phyloP scores from a whole-genome alignment of 1,284 basidiomycete genomes.

The Ustilago cynodontis region DNA sequence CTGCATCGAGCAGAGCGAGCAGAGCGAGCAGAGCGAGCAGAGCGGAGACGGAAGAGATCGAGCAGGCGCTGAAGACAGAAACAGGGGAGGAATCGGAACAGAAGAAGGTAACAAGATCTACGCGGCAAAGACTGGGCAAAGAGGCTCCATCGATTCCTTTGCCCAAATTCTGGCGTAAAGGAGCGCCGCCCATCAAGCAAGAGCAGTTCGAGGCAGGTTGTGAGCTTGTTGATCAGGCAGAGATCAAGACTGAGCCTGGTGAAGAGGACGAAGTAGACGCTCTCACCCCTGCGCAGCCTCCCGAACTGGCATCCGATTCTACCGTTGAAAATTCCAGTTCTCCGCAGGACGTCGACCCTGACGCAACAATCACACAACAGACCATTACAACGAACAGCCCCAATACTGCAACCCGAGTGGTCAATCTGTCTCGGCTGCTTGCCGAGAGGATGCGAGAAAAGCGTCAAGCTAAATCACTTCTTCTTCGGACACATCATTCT shows the following conservation, averaged over 20 bases:
- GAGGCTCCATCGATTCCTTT: conserved; percentile 31
- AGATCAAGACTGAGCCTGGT: neutral
- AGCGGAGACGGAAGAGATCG: neutral
- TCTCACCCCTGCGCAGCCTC: neutral
- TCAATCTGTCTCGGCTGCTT: conserved; percentile 34
- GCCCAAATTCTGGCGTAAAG: conserved; percentile 31
- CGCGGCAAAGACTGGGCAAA: conserved; percentile 14
- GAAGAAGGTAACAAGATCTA: conserved; percentile 33
- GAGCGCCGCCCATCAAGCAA: neutral
- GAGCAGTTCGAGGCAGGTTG: neutral
- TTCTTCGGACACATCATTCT: conserved; percentile 37
- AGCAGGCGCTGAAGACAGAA: neutral
- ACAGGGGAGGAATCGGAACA: neutral
- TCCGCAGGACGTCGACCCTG: neutral
- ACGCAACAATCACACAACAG: neutral
- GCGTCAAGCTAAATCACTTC: conserved; percentile 29
- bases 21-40: neutral
- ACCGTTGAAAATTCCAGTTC: neutral
- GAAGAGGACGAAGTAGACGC: conserved; percentile 6
- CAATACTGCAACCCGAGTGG: neutral
- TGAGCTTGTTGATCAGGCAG: neutral
- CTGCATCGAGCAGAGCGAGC: neutral
- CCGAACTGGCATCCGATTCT: neutral
- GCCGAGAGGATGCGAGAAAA: conserved; percentile 34
- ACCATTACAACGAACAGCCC: neutral